A percentile compares a stretch with the other conserved stretches of the same genome.
phyloP scores from a whole-genome alignment of 2,329 filamentous ascomycete genomes.

The Trichophyton rubrum region DNA sequence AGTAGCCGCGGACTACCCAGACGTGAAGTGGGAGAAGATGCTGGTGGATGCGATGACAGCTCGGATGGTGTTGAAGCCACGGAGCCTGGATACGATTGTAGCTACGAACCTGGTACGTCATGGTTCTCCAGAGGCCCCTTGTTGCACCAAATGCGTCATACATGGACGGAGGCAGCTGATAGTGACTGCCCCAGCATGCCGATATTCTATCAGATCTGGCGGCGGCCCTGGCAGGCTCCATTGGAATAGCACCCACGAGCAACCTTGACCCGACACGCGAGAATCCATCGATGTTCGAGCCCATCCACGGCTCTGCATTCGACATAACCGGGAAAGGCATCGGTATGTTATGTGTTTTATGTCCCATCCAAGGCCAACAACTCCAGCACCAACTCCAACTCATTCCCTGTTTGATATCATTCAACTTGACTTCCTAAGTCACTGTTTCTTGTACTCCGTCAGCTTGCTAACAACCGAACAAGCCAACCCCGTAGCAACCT shows the following conservation, averaged over 20 bases:
- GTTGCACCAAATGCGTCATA: too few species aligned
- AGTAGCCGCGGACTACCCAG: slow-evolving; percentile 38
- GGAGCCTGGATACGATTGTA: slow-evolving; percentile 41
- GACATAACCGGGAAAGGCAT: slow-evolving; percentile 53
- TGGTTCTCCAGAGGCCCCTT: too few species aligned
- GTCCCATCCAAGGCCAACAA: not conserved
- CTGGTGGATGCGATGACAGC: slow-evolving; percentile 46
- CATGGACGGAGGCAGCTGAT: not conserved
- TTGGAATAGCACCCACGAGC: slow-evolving; percentile 58
- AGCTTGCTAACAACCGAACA: slow-evolving; percentile 6
- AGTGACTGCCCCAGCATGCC: slow-evolving; percentile 32
- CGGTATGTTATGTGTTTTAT: slow-evolving; percentile 9
- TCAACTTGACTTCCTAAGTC: not conserved
- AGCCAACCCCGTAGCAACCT: slow-evolving; percentile 52
- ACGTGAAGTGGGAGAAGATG: slow-evolving; percentile 44
- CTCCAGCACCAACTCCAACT: not conserved
- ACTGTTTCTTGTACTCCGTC: not conserved
- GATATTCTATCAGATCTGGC: slow-evolving; percentile 61
- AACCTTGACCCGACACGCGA: slow-evolving; percentile 53
- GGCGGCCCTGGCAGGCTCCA: slow-evolving; percentile 56
- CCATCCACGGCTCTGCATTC: slow-evolving; percentile 51
- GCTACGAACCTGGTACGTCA: slow-evolving; percentile 36
- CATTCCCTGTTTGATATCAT: not conserved
- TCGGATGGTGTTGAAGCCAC: slow-evolving; percentile 41
- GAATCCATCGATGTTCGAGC: slow-evolving; percentile 52